Evolutionary conservation across 768 basidiomycete genomes (phyloP), one percentile per base, ranked within the genome.

Genomic region (Multifurca ochricompacta): DNA sequence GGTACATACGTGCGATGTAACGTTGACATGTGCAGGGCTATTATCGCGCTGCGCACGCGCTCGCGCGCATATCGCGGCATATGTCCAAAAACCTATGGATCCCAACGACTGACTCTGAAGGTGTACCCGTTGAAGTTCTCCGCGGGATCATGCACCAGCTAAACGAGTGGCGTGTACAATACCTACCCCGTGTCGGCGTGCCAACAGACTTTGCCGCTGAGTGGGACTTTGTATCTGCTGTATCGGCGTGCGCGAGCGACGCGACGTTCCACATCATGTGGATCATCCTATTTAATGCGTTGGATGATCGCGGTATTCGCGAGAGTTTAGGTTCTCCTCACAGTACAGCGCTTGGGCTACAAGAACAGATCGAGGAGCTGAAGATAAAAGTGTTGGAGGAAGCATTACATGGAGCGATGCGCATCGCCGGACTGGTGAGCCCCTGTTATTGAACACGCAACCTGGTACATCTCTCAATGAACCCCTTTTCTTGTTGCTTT

Each of bases 241-340:
- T 84, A 21, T 78, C 78, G 10, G 79, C 81, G 10, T 83, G 82
- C 78, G 85, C 87, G 18, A 89, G 86, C 64, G 88, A 93, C 65
- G 87, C 89, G 27, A 90, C 87, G 27, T 94, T 88, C 66, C 92
- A 96, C 70, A 80, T 87, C 62, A 85, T 94, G 81, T 95, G 90
- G 91, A 82, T 93, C 56, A 80, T 83, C 37, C 69, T 92, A 4
- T 86, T 87, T 68, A 82, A 77, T 58, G 91, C 91, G 1, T 69
- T 95, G 59, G 85, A 90, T 54, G 91, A 94, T 53, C 91, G 79
- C 64, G 91, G 91, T 10, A 74, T 95, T 53, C 81, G 80, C 57
- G 91, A 93, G 62, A 52, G 56, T 34, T 68, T 81, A 56, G 85
- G 85, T 65, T 72, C 77, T 43, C 65, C 71, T 9, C 63, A 66